phyloP scores from a whole-genome alignment of 225 moss, liverwort and hornwort species.

The Polytrichum formosum region DNA sequence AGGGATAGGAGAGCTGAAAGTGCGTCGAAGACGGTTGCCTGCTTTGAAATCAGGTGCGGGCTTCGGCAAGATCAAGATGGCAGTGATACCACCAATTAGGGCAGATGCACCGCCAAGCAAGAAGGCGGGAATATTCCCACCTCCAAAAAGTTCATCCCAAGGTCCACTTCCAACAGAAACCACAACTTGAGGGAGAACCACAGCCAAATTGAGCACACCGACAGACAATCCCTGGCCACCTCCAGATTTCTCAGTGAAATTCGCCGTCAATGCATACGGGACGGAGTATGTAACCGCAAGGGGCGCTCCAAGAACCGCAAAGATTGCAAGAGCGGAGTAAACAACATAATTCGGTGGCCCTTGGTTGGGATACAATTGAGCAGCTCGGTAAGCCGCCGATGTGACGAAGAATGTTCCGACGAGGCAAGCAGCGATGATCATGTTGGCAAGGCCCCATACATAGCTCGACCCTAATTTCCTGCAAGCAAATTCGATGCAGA shows the following conservation, averaged over 20 bases:
- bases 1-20: conserved; percentile 83
- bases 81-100: conserved; percentile 55
- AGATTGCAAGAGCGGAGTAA: conserved; percentile 51
- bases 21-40: conserved; percentile 53
- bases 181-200: conserved; percentile 74
- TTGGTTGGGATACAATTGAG: conserved; percentile 3
- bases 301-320: conserved; percentile 65
- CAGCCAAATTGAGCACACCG: conserved; percentile 82
- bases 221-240: conserved; percentile 87
- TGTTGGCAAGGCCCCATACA: conserved; percentile 74
- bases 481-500: conserved; percentile 67
- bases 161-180: conserved; percentile 84
- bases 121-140: conserved; percentile 88
- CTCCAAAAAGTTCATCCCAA: conserved; percentile 79
- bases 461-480: conserved; percentile 70
- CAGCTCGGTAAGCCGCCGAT: conserved; percentile 26
- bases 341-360: conserved; percentile 44
- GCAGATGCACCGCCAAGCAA: conserved; percentile 62
- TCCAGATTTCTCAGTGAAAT: conserved; percentile 72
- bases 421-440: conserved; percentile 65
- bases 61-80: conserved; percentile 66
- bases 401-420: conserved; percentile 61
- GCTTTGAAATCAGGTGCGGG: conserved; percentile 66
- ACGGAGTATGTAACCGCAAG: conserved; percentile 89
- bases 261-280: conserved; percentile 80